Evolutionary conservation across 768 basidiomycete species (phyloP), one percentile per base, ranked within the genome.

Genomic region (Tylopilus intermedius): DNA sequence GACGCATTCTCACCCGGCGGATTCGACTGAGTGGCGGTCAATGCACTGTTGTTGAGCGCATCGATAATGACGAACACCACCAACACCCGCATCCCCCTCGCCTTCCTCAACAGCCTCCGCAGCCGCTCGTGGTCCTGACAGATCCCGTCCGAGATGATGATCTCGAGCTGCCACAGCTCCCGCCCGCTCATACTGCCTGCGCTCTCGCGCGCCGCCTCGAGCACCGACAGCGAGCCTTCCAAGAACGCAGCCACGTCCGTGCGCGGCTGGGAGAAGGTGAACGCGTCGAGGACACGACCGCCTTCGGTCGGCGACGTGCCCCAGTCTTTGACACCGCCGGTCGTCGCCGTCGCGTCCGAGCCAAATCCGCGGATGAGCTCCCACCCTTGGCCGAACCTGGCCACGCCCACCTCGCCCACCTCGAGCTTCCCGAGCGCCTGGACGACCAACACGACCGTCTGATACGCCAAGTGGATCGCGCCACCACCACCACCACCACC

Each of bases 131-230:
- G 94, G 64, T 96, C 90, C 67, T 98, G 93, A 66, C 94, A 98
- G 59, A 97, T 88, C n/a, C 96, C 96, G 62, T 99, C 96, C 14
- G 94, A 97, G 55, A 99, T 92, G 76, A 99, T 96, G 72, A 98
- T 90, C 68, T 97, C 82, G 49, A 99, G 79, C 67, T 99, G 96
- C 96, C 96, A 98, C 22, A 99, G 75, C 57, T 98, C 94, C 15
- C 81, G 79, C 3, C 82, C 75, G 15, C 85, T 86, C 40, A 76
- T 75, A 68, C 77, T 40, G 76, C 67, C 41, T 81, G 80, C 33
- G 22, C 78, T 76, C 60, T 90, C 85, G 54, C 94, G 72, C 18
- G 93, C 90, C n/a, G 76, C 76, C 64, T 88, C 84, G 22, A 93
- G 80, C 53, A 88, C 79, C 33, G 72, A 70, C 35, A 94, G 76